Percentiles rank a stretch among this genome's conserved stretches.
Conservation (phyloP, 1,284 basidiomycete species). For the Coniophora puteana region DNA sequence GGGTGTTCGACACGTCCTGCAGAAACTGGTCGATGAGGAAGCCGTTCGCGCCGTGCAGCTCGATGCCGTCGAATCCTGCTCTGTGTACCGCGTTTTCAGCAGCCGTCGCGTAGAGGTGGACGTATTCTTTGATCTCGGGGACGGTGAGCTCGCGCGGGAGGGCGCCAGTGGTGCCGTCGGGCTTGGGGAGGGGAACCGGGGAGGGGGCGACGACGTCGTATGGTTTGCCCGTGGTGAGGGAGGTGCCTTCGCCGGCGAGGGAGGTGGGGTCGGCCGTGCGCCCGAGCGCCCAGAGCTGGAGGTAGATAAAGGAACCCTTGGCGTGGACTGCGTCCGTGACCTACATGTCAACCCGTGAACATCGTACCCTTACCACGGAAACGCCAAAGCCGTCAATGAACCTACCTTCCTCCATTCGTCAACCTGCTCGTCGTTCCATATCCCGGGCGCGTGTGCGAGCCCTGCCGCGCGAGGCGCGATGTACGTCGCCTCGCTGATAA, state of each 20-base stretch:
- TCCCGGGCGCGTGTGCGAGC: conserved; percentile 30
- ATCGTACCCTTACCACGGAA: not conserved
- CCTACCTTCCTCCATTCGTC: conserved; percentile 29
- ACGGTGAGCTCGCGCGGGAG: too few species aligned
- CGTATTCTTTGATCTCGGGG: too few species aligned
- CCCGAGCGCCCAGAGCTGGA: too few species aligned
- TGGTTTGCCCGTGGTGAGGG: too few species aligned
- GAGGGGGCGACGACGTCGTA: too few species aligned
- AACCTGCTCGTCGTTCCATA: conserved; percentile 27
- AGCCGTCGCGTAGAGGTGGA: conserved; percentile 7
- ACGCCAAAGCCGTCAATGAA: too few species aligned
- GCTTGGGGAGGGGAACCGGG: too few species aligned
- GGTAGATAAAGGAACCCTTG: conserved; percentile 33
- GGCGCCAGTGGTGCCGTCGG: too few species aligned
- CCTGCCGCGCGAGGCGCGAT: too few species aligned
- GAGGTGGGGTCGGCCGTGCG: too few species aligned
- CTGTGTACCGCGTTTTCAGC: conserved; percentile 14
- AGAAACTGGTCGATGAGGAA: conserved; percentile 25
- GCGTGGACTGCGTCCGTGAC: conserved; percentile 36
- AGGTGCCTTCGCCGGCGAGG: too few species aligned
- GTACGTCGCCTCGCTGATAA: too few species aligned
- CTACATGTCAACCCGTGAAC: not conserved
- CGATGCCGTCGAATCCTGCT: conserved; percentile 13
- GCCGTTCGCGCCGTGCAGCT: conserved; percentile 3
- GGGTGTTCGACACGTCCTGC: conserved; percentile 30